Conservation (phyloP, 495 filamentous ascomycete species). For the Apodospora peruviana region DNA sequence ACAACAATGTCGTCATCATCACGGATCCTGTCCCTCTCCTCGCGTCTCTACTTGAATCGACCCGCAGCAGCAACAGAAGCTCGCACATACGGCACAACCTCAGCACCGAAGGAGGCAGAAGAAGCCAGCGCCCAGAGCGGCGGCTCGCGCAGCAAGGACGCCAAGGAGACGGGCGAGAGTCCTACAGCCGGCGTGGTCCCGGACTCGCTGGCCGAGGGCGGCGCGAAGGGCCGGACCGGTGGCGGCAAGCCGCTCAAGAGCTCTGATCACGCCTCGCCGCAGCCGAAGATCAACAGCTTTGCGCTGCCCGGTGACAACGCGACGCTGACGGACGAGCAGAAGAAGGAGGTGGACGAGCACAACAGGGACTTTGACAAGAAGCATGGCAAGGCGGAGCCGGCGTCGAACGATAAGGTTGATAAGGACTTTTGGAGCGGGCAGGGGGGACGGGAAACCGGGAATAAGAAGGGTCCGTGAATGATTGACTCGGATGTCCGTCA, state of each 20-base stretch:
- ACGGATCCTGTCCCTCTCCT: too few relatives aligned
- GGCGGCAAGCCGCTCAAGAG: slow-evolving; percentile 37
- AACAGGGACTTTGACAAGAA: slow-evolving; percentile 47
- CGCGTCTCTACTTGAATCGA: too few relatives aligned
- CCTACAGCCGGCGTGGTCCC: slow-evolving; percentile 19
- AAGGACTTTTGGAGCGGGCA: slow-evolving; percentile 41
- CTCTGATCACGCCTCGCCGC: slow-evolving; percentile 30
- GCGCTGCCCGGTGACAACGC: slow-evolving; percentile 25
- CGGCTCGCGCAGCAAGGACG: slow-evolving; percentile 41
- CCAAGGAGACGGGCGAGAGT: slow-evolving; percentile 13
- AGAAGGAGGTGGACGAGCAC: slow-evolving; percentile 46
- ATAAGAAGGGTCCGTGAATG: too few relatives aligned
- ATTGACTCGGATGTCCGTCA: too few relatives aligned
- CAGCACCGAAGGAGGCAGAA: slow-evolving; percentile 29
- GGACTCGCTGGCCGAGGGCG: slow-evolving; percentile 22
- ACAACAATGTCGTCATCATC: too few relatives aligned
- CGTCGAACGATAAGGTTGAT: slow-evolving; percentile 41
- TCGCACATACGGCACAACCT: slow-evolving; percentile 3
- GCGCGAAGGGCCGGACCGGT: slow-evolving; percentile 27
- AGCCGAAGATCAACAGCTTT: slow-evolving; percentile 43
- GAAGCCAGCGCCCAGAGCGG: slow-evolving; percentile 37
- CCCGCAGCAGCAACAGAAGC: too few relatives aligned
- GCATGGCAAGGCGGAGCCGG: slow-evolving; percentile 33
- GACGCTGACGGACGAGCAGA: slow-evolving; percentile 39
- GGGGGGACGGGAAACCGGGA: too few relatives aligned